These are phyloP conservation scores for Trametes coccinea DNA, from an alignment of 768 basidiomycete species.

Conservation along the genomic window DNA sequence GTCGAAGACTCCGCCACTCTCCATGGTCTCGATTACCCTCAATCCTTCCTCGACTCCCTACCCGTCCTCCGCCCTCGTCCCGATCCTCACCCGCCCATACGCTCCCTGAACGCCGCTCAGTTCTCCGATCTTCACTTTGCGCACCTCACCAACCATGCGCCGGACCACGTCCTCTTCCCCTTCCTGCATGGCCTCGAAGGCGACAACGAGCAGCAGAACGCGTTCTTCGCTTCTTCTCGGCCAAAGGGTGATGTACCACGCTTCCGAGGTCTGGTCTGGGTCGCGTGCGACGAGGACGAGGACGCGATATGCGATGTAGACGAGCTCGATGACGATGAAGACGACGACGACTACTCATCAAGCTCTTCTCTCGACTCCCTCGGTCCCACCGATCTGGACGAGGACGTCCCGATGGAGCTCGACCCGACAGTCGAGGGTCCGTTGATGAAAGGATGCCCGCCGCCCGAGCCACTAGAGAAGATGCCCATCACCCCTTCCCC, in stretches of 20 bases:
- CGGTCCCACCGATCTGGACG: conserved; percentile 31
- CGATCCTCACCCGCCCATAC: conserved; percentile 41
- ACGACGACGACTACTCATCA: conserved; percentile 33
- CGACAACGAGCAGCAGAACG: conserved; percentile 74
- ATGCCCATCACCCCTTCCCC: conserved; percentile 10
- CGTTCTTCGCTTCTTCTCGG: conserved; percentile 63
- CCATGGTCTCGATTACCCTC: conserved; percentile 26
- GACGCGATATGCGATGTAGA: conserved; percentile 33
- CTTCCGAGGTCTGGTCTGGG: conserved; percentile 77
- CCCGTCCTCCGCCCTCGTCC: conserved; percentile 35
- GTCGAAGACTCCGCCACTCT: conserved; percentile 10
- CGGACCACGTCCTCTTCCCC: conserved; percentile 82
- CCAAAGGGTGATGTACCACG: conserved; percentile 35
- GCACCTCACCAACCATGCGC: conserved; percentile 70
- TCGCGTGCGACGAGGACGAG: conserved; percentile 71
- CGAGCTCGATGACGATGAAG: conserved; percentile 33
- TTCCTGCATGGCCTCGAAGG: conserved; percentile 89
- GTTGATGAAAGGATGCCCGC: conserved; percentile 11
- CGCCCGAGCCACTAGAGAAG: conserved; percentile 13
- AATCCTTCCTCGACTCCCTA: conserved; percentile 25
- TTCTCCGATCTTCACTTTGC: conserved; percentile 64
- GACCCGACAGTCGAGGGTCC: conserved; percentile 16
- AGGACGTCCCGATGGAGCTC: conserved; percentile 29
- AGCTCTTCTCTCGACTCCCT: conserved; percentile 31
- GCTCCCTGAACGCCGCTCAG: conserved; percentile 42